Percentiles rank a stretch among this genome's conserved stretches.
Evolutionary conservation across 805 yeast species (phyloP).

Genomic region (Candida rishiriensis): DNA sequence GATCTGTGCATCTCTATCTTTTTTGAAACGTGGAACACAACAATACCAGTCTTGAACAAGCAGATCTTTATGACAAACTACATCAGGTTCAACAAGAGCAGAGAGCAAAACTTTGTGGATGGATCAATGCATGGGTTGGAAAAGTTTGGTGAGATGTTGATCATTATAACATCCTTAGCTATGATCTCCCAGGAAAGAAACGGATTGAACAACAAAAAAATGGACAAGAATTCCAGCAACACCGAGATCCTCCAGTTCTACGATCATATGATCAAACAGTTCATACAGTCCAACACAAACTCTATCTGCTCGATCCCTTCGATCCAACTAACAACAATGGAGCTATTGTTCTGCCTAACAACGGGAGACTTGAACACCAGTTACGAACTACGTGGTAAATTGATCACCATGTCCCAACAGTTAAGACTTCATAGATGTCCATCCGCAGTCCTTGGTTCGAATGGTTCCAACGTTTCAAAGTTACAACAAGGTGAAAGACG

Average conservation of each 20-base stretch:
- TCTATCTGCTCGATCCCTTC: conserved; percentile 61
- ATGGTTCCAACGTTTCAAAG: conserved; percentile 59
- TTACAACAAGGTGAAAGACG: conserved; percentile 81
- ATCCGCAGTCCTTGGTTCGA: conserved; percentile 66
- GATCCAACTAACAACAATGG: conserved; percentile 62
- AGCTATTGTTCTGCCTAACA: conserved; percentile 65
- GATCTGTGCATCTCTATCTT: conserved; percentile 66
- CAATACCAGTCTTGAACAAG: conserved; percentile 66
- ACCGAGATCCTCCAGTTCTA: conserved; percentile 42
- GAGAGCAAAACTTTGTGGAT: conserved; percentile 41
- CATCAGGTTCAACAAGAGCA: conserved; percentile 38
- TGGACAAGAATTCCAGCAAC: conserved; percentile 16
- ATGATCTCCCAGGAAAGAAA: conserved; percentile 36
- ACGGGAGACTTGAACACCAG: conserved; percentile 71
- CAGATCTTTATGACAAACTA: conserved; percentile 64
- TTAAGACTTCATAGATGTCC: conserved; percentile 83
- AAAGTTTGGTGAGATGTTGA: conserved; percentile 51
- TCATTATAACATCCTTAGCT: conserved; percentile 47
- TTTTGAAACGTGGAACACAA: conserved; percentile 74
- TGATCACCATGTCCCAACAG: conserved; percentile 81
- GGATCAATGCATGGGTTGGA: conserved; percentile 41
- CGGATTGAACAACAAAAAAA: conserved; percentile 12
- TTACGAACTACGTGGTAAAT: conserved; percentile 71
- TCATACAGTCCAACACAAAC: conserved; percentile 57
- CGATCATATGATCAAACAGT: conserved; percentile 57